Percentiles rank a stretch among this genome's conserved stretches.
Conservation (phyloP, 169 alveolate genomes). For the Plasmodium ovale region DNA sequence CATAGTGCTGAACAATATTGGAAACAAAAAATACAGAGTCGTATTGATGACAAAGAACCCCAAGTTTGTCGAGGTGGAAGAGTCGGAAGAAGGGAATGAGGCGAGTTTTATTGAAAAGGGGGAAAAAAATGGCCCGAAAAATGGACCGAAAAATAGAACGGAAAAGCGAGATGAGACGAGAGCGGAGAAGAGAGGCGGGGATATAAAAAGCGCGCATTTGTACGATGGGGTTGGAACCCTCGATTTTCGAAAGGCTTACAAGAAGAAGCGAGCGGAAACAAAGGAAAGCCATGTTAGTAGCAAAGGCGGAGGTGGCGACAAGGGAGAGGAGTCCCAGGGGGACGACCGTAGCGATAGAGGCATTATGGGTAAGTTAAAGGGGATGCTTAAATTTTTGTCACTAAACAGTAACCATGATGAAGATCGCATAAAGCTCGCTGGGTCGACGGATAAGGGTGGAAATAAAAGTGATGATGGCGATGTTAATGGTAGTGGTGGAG, state of each 20-base stretch:
- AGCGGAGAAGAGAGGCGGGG: too few relatives aligned
- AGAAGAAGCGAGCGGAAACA: not conserved
- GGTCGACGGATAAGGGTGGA: not conserved
- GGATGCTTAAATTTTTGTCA: slow-evolving; percentile 21
- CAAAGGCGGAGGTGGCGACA: not conserved
- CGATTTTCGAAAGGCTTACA: slow-evolving; percentile 16
- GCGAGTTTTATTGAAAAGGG: not conserved
- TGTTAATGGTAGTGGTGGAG: not conserved
- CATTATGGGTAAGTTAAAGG: not conserved
- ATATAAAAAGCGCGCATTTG: not conserved
- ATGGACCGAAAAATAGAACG: too few relatives aligned
- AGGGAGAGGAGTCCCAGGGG: not conserved
- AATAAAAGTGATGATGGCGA: not conserved
- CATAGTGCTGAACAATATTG: slow-evolving; percentile 40
- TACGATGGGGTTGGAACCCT: slow-evolving; percentile 52
- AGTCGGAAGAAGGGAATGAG: not conserved
- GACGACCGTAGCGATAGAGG: not conserved
- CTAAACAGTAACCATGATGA: not conserved
- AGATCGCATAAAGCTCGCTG: not conserved
- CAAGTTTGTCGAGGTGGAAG: slow-evolving; percentile 15
- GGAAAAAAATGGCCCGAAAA: not conserved
- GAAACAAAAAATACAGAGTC: slow-evolving; percentile 42
- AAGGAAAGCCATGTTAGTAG: not conserved
- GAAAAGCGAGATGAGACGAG: not conserved
- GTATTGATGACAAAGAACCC: slow-evolving; percentile 66